phyloP scores from a whole-genome alignment of 305 asterid genomes.

The Withania somnifera region DNA sequence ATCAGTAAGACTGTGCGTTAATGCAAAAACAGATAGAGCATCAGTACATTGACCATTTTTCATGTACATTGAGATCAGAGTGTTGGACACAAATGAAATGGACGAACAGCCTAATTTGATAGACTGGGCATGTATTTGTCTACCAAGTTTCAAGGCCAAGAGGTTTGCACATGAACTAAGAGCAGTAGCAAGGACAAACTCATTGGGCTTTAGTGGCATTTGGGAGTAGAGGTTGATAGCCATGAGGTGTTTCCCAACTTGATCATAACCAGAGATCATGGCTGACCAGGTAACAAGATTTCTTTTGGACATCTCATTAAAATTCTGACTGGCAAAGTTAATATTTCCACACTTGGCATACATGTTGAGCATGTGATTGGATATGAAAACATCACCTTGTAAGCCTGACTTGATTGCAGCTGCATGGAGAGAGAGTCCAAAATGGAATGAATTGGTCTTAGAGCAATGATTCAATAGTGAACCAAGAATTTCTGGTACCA shows the following conservation, averaged over 20 bases:
- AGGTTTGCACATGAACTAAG: constrained; percentile 58
- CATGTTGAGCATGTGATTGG: constrained; percentile 46
- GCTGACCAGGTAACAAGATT: constrained; percentile 71
- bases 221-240: constrained; percentile 31
- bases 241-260: constrained; percentile 21
- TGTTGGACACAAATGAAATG: constrained; percentile 45
- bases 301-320: constrained; percentile 47
- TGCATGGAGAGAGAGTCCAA: constrained; percentile 47
- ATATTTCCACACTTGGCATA: constrained; percentile 51
- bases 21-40: constrained; percentile 34
- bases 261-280: constrained; percentile 60
- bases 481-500: constrained; percentile 35
- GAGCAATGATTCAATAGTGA: constrained; percentile 46
- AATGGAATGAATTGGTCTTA: constrained; percentile 25
- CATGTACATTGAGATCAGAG: constrained; percentile 61
- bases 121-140: constrained; percentile 48
- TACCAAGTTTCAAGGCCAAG: constrained; percentile 35
- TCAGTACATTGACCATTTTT: constrained; percentile 42
- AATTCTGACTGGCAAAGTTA: constrained; percentile 32
- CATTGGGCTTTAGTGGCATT: constrained; percentile 54
- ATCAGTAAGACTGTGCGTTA: constrained; percentile 12
- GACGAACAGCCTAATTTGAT: constrained; percentile 31
- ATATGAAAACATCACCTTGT: constrained; percentile 19
- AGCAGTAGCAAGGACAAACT: constrained; percentile 45
- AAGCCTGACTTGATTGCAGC: constrained; percentile 43